Base-by-base conservation (phyloP, 768 basidiomycete species). In the Boletus subcaerulescens region DNA sequence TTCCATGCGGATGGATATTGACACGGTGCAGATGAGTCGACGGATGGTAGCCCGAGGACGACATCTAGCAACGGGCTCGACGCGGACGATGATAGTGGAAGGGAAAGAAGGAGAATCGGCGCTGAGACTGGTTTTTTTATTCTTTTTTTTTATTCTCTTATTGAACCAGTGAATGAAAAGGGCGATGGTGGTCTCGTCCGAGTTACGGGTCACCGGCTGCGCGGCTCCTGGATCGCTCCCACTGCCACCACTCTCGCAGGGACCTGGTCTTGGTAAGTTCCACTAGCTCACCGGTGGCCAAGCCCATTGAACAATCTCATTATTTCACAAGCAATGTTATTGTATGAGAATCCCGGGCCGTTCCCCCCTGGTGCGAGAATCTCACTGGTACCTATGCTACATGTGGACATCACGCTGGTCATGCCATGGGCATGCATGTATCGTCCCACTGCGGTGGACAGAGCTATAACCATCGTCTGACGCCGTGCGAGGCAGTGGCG, bases 1-100 rank as follows among this genome's bases (percentile, higher is more conserved):
- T 68, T 59, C 58, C 67, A 59, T 65, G 61, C 35, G 68, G 55
- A 39, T 65, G 65, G 14, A 61, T 51, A 45, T 56, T 56, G 50
- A 69, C 62, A 55, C 60, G 65, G 50, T 62, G 66, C 33, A 64
- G 60, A 40, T 60, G 65, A 1, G 65, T 44, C 15, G 65, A 52
- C 18, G 68, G 49, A 60, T 59, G 64, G 58, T 52, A 64, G 48
- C 47, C 40, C 47, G 64, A 52, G 53, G 66, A 68, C 32, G 67
- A 68, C 60, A 61, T 64, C 48, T 26, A 46, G 59, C 38, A 4
- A n/a, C 39, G 49, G 55, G 53, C 60, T 50, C 36, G 38, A 38
- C 50, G 22, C 40, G 41, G 53, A 22, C 56, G 61, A 50, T 64
- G 66, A 3, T 65, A 63, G 58, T 61, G 55, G 57, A 55, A 57